Evolutionary conservation across 176 grass and related monocot species (phyloP), one percentile per base, ranked within the genome.

Genomic region (Tillandsia fasciculata): DNA sequence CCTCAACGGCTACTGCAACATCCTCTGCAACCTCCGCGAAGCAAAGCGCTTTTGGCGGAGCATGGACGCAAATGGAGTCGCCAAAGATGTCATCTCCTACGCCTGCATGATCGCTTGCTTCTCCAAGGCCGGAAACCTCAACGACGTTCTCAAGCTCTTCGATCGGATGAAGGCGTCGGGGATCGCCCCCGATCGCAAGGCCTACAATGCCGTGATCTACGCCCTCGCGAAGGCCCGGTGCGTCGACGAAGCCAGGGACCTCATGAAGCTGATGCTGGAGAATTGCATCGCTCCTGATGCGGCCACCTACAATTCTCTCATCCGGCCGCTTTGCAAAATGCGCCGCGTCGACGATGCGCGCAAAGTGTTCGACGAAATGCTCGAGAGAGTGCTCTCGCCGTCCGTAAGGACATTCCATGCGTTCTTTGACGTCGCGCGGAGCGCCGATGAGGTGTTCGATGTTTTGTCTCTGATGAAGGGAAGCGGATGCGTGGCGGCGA

Each of bases 91-190:
- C 8, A 53, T 92, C 48, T 96, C 88, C 0, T 87, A 89, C 22
- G 89, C 83, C 33, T 92, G 81, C 11, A 90, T 96, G 93, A 87
- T 92, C 42, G 92, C 93, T 15, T 92, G 89, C 82, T 92, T 89
- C 73, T 96, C 89, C 2, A 96, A 85, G 67, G 73, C 84, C 0
- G 84, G 93, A 23, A 96, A 85, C 74, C 69, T 96, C 50, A 83
- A 80, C 22, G 68, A 83, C 23, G 92, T 90, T 53, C 81, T 96
- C 51, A 92, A 92, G 72, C 66, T 92, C 28, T 96, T 85, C 26
- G 86, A 83, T 74, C 70, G 74, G 75, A 89, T 87, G 89, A 90
- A 92, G 18, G 86, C 84, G 33, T 82, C 78, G 52, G 86, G 83
- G 48, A 72, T 92, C 13, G 20, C 68, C 59, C 81, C 88, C 7